phyloP scores from a whole-genome alignment of 441 rosid genomes.

The Erysimum pusillum region DNA sequence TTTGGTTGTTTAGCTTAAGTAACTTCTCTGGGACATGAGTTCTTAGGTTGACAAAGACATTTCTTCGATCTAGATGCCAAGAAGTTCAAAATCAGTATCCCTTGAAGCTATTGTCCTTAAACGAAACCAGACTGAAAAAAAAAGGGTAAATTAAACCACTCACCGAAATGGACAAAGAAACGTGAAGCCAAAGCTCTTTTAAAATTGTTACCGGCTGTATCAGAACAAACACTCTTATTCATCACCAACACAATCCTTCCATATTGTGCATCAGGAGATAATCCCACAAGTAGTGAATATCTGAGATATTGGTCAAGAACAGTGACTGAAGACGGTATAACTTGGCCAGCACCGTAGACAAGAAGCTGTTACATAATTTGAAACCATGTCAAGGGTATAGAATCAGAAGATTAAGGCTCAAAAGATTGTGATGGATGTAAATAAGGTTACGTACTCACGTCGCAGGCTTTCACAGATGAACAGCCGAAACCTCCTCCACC shows the following conservation, averaged over 20 bases:
- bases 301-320: constrained; percentile 62
- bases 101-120: neutral
- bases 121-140: constrained; percentile 8
- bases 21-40: constrained; percentile 78
- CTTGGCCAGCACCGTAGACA: constrained; percentile 89
- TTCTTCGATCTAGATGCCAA: constrained; percentile 70
- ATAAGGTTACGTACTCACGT: constrained; percentile 79
- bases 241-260: constrained; percentile 80
- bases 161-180: constrained; percentile 79
- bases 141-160: constrained; percentile 48
- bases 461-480: constrained; percentile 80
- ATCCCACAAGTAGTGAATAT: constrained; percentile 74
- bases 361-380: constrained; percentile 69
- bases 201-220: constrained; percentile 78
- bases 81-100: constrained; percentile 22
- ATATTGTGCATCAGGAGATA: constrained; percentile 59
- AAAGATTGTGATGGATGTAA: constrained; percentile 23
- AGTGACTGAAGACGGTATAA: constrained; percentile 75
- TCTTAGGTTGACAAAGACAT: constrained; percentile 67
- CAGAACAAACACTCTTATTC: constrained; percentile 79
- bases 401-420: constrained; percentile 16
- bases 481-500: constrained; percentile 84
- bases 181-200: constrained; percentile 72
- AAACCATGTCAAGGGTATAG: constrained; percentile 5
- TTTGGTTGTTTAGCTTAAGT: constrained; percentile 68